phyloP scores from a whole-genome alignment of 2,329 filamentous ascomycete genomes.

The Trichoderma afroharzianum region DNA sequence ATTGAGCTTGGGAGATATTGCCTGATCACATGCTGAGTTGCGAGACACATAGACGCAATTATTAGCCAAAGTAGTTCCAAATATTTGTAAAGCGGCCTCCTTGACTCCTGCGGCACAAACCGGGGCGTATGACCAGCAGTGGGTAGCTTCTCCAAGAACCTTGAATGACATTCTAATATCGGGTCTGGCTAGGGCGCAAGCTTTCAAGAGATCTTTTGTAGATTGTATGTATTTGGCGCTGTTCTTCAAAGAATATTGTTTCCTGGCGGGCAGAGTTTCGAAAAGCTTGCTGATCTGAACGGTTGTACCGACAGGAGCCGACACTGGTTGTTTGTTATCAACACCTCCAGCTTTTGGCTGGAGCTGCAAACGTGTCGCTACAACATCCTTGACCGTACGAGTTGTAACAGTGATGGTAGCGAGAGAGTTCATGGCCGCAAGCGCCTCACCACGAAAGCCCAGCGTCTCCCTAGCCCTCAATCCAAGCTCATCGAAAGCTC shows the following conservation, averaged over 20 bases:
- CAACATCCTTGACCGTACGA: slow-evolving; percentile 55
- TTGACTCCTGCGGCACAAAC: slow-evolving; percentile 43
- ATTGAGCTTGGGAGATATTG: neutral
- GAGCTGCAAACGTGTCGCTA: slow-evolving; percentile 51
- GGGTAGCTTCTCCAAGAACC: slow-evolving; percentile 51
- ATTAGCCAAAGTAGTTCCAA: slow-evolving; percentile 53
- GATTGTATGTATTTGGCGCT: slow-evolving; percentile 52
- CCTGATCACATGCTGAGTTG: neutral
- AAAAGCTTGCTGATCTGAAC: slow-evolving; percentile 60
- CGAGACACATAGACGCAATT: slow-evolving; percentile 46
- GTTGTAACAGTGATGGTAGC: slow-evolving; percentile 61
- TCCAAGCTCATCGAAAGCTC: slow-evolving; percentile 58
- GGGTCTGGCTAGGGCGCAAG: slow-evolving; percentile 65
- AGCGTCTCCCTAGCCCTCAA: slow-evolving; percentile 55
- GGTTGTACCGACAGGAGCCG: slow-evolving; percentile 65
- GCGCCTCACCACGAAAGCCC: slow-evolving; percentile 73
- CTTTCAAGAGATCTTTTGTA: slow-evolving; percentile 57
- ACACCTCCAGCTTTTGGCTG: slow-evolving; percentile 31
- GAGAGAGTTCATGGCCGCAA: slow-evolving; percentile 62
- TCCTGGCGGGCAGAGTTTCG: slow-evolving; percentile 58
- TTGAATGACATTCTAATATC: slow-evolving; percentile 58
- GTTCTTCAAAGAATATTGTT: slow-evolving; percentile 55
- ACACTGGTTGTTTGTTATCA: slow-evolving; percentile 31
- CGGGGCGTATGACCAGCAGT: slow-evolving; percentile 61
- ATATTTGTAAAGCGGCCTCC: slow-evolving; percentile 59